Evolutionary conservation across 1,139 yeast genomes (phyloP).

Genomic region (Sugiyamaella castrensis): DNA sequence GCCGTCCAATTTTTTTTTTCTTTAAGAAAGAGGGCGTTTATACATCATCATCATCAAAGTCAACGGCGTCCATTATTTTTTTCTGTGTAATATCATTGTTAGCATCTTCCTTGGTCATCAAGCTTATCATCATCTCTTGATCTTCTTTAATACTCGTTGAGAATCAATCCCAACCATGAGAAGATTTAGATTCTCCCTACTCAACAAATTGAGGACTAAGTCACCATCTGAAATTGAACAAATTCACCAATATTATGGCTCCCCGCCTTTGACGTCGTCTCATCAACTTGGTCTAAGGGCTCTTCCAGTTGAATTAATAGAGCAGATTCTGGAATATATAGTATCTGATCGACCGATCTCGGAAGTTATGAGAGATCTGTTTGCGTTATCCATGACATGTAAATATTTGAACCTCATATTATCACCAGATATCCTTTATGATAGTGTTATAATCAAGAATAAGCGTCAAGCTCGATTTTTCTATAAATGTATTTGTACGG

Average conservation of each 20-base stretch:
- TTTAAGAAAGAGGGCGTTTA: no score
- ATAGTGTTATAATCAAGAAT: constrained; percentile 17
- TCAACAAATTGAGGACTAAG: constrained; percentile 2
- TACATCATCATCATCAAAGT: no score
- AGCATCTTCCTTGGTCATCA: no score
- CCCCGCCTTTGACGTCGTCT: neutral
- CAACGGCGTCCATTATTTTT: no score
- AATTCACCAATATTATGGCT: neutral
- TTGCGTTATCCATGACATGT: constrained; percentile 19
- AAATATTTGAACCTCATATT: constrained; percentile 12
- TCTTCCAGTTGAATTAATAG: constrained; percentile 11
- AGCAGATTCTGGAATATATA: constrained; percentile 9
- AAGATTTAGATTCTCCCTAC: constrained; percentile 2
- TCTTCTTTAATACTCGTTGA: no score
- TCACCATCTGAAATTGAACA: neutral
- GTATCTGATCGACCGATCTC: constrained; percentile 2
- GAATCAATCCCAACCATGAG: neutral
- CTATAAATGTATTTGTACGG: constrained; percentile 17
- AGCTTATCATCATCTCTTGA: no score
- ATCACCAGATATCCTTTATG: constrained; percentile 17
- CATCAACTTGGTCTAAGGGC: neutral
- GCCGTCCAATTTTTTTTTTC: no score
- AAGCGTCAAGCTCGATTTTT: constrained; percentile 22
- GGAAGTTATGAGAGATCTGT: constrained; percentile 13
- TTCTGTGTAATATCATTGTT: no score